Base-by-base conservation (phyloP, 2,329 filamentous ascomycete species). In the Sarocladiaceae sp. region DNA sequence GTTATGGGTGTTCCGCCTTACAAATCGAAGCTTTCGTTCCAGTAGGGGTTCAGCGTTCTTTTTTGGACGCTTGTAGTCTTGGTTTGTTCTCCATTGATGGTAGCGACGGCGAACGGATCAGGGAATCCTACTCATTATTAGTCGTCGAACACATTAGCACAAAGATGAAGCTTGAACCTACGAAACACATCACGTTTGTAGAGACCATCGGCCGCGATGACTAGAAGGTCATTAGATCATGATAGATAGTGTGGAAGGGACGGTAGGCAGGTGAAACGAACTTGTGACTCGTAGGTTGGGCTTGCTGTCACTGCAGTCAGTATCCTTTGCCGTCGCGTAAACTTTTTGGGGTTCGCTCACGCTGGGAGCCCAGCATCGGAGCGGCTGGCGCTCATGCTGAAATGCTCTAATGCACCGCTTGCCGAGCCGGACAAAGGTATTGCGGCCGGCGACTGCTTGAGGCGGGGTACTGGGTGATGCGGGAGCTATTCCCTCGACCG, bases 1-100 rank as follows among this genome's bases (percentile, higher is more conserved):
- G 10, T 16, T 10, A 33, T 3, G 35, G 4, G n/a, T 9, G 4
- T 34, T 41, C 40, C 46, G 42, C 61, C 84, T 58, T 81, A 97
- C 93, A 98, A 85, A 67, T 98, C 93, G 71, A 98, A 98, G 61
- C 82, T 89, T 72, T 98, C 93, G 67, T 98, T 98, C 93, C 93
- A 98, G 66, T 98, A 98, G n/a, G 93, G 93, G 66, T 96, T 97
- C 66, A 98, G 72, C 10, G 93, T 97, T 69, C 93, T 86, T 70
- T 96, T 97, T 65, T 93, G 95, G 55, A 97, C 93, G 29, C 84
- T 84, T 10, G 93, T 98, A n/a, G 93, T 97, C 68, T 90, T 88
- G 47, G 93, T 98, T 72, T 98, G 93, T 68, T 98, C 93, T 64
- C 93, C 93, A 67, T 90, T 91, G 67, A 97, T 82, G 47, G 93